phyloP scores from a whole-genome alignment of 352 stramenopile genomes.

The Pythium biforme region DNA sequence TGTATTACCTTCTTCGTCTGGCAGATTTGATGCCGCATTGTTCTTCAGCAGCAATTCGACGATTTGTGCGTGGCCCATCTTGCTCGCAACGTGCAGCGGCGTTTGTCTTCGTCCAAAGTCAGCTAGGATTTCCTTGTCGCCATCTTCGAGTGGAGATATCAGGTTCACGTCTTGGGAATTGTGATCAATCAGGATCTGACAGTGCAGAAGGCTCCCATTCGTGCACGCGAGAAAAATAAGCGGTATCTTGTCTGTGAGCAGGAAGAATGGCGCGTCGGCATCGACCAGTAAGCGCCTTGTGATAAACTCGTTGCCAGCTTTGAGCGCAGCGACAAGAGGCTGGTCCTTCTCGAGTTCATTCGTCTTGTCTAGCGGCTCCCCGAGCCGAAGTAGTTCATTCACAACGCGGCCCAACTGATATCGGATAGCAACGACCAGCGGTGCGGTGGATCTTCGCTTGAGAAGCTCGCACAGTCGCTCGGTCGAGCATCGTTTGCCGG shows the following conservation, averaged over 20 bases:
- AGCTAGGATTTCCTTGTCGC: conserved; percentile 70
- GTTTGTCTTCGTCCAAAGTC: conserved; percentile 74
- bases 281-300: conserved; percentile 71
- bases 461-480: conserved; percentile 64
- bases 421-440: conserved; percentile 72
- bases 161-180: conserved; percentile 67
- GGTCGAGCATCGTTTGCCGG: conserved; percentile 63
- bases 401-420: conserved; percentile 78
- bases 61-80: conserved; percentile 57
- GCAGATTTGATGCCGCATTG: conserved; percentile 69
- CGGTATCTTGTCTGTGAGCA: conserved; percentile 76
- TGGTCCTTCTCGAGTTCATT: conserved; percentile 51
- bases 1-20: conserved; percentile 81
- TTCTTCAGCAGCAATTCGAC: conserved; percentile 66
- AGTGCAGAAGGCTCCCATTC: conserved; percentile 69
- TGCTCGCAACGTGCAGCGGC: conserved; percentile 75
- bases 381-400: conserved; percentile 65
- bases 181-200: conserved; percentile 66
- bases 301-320: conserved; percentile 73
- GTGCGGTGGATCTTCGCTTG: conserved; percentile 51
- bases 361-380: conserved; percentile 50
- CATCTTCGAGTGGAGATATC: conserved; percentile 74
- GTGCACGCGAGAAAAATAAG: conserved; percentile 73
- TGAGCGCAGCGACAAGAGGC: conserved; percentile 66
- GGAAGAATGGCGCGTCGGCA: conserved; percentile 62